Evolutionary conservation across 108 stramenopile genomes (phyloP).

Genomic region (Cyclostephanos tholiformis): DNA sequence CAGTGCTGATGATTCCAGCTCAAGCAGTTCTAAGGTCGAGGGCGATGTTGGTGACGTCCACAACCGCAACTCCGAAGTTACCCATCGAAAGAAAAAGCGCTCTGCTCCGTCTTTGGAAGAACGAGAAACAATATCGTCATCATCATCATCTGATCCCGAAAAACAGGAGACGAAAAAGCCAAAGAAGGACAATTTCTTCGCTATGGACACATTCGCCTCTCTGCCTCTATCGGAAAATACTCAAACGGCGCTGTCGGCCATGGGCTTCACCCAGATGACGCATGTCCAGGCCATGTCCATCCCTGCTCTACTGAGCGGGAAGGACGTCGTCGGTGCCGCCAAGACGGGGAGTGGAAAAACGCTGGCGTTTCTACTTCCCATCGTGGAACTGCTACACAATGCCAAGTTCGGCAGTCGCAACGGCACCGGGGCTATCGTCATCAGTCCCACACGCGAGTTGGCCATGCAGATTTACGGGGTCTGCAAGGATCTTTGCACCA

Average conservation of each 20-base stretch:
- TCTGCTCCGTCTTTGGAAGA: slow-evolving; percentile 1
- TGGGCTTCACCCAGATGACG: slow-evolving; percentile 90
- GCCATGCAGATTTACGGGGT: slow-evolving; percentile 99
- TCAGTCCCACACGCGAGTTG: slow-evolving; percentile 97
- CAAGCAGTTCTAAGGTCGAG: neutral
- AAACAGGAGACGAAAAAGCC: neutral
- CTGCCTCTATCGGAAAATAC: slow-evolving; percentile 93
- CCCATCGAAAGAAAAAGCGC: slow-evolving; percentile 10
- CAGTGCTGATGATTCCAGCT: neutral
- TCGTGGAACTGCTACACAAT: slow-evolving; percentile 91
- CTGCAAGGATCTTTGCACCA: slow-evolving; percentile 86
- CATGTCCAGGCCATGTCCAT: slow-evolving; percentile 96
- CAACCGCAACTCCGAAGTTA: neutral
- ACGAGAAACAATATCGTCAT: neutral
- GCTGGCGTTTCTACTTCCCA: slow-evolving; percentile 95
- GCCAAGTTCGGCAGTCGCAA: slow-evolving; percentile 90
- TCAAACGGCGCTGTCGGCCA: slow-evolving; percentile 67
- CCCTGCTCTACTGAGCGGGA: slow-evolving; percentile 90
- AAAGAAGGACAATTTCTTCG: slow-evolving; percentile 3
- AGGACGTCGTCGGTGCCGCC: slow-evolving; percentile 98
- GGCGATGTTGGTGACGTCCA: neutral
- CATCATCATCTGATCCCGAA: neutral
- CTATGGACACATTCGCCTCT: slow-evolving; percentile 64
- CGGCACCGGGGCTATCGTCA: slow-evolving; percentile 96
- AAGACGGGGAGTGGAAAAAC: slow-evolving; percentile 99